phyloP scores from a whole-genome alignment of 2,329 filamentous ascomycete genomes.

The Colletotrichum lini region DNA sequence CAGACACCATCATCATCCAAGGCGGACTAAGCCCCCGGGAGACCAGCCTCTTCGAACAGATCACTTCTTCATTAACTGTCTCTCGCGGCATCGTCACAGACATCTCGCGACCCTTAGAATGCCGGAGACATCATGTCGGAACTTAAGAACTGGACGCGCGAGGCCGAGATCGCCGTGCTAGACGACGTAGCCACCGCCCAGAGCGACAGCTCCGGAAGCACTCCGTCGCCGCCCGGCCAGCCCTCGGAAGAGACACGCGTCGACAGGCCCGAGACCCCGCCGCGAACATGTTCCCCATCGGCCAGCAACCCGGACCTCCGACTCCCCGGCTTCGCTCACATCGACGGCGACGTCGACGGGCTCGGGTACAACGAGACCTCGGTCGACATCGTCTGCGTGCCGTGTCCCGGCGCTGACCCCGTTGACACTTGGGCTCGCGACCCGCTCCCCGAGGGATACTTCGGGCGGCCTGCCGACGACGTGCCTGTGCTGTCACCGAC shows the following conservation, averaged over 20 bases:
- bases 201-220: constrained; percentile 11
- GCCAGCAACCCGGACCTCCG: constrained; percentile 46
- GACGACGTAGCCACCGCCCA: constrained; percentile 23
- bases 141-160: constrained; percentile 23
- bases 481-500: constrained; percentile 36
- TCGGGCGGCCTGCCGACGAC: constrained; percentile 53
- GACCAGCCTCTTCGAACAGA: background rate
- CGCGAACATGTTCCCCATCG: background rate
- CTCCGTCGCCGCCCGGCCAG: background rate
- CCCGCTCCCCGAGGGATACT: constrained; percentile 63
- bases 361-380: constrained; percentile 66
- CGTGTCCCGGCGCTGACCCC: constrained; percentile 67
- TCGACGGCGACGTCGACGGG: constrained; percentile 60
- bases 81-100: background rate
- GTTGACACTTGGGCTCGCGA: constrained; percentile 68
- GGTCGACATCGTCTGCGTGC: constrained; percentile 68
- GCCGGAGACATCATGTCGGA: constrained; percentile 6
- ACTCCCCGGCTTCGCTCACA: constrained; percentile 57
- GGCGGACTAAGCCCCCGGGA: background rate
- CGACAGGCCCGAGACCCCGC: background rate
- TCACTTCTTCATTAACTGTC: too few species aligned
- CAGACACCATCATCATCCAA: background rate
- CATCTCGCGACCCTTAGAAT: too few species aligned
- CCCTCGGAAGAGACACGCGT: constrained; percentile 19
- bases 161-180: constrained; percentile 26